A percentile compares a stretch with the other conserved stretches of the same genome.
Evolutionary conservation across 1,284 basidiomycete genomes (phyloP).

Genomic region (Takashimella koratensis): DNA sequence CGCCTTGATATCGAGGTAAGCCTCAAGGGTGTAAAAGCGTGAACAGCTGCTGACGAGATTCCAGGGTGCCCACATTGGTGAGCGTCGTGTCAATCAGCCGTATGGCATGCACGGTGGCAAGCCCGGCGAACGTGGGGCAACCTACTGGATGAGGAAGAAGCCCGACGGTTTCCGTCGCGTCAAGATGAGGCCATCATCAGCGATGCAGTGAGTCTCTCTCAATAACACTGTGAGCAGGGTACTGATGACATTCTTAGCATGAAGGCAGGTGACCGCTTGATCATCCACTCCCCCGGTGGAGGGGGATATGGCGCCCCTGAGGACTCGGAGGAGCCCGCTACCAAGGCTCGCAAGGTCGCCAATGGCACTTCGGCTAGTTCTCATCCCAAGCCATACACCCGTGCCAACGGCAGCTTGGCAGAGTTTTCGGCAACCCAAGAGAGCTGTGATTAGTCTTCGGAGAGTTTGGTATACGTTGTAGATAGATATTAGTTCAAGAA

Average conservation of each 20-base stretch:
- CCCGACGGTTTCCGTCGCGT: constrained; percentile 59
- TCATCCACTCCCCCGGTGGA: constrained; percentile 37
- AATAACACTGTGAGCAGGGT: too few species aligned
- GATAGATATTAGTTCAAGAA: too few species aligned
- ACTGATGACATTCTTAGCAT: too few species aligned
- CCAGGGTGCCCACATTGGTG: constrained; percentile 11
- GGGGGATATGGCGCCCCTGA: constrained; percentile 23
- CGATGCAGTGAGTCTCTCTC: neutral
- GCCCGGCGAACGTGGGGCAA: constrained; percentile 23
- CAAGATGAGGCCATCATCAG: constrained; percentile 2
- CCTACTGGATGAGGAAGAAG: constrained; percentile 27
- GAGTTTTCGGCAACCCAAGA: constrained; percentile 5
- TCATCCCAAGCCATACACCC: neutral
- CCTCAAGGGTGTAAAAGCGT: constrained; percentile 49
- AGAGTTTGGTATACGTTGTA: too few species aligned
- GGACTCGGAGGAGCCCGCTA: constrained; percentile 1
- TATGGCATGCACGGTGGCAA: constrained; percentile 33
- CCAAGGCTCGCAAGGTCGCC: neutral
- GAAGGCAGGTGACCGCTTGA: constrained; percentile 26
- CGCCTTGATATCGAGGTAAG: constrained; percentile 79
- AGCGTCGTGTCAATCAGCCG: constrained; percentile 29
- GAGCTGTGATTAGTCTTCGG: neutral
- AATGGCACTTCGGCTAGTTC: neutral
- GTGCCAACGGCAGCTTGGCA: constrained; percentile 4
- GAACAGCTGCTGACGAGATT: neutral